Conservation (phyloP, 129 eudicot species). For the Lactuca saligna region DNA sequence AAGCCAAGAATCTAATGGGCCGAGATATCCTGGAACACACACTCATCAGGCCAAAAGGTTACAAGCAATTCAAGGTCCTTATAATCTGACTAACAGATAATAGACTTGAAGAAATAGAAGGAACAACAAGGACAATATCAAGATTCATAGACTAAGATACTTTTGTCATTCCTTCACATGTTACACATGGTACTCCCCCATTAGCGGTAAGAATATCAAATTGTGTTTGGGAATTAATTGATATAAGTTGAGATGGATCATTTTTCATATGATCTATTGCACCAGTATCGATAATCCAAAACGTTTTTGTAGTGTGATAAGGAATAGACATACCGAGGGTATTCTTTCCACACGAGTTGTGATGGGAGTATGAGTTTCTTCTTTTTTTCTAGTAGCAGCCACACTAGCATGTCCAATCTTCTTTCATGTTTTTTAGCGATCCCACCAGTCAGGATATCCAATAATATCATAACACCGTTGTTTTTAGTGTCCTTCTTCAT, state of each 20-base stretch:
- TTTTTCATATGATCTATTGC: constrained; percentile 7
- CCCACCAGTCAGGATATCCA: background rate
- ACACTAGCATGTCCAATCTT: background rate
- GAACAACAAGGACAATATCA: constrained; percentile 3
- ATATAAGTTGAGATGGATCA: background rate
- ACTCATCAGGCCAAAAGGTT: background rate
- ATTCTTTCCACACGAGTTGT: background rate
- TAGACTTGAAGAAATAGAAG: background rate
- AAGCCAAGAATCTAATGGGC: constrained; percentile 1
- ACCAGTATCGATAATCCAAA: constrained; percentile 7
- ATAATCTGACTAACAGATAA: background rate
- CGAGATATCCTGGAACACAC: constrained; percentile 7
- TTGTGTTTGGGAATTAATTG: background rate
- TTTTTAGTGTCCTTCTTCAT: background rate
- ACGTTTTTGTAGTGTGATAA: background rate
- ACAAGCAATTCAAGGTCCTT: background rate
- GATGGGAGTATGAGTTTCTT: background rate
- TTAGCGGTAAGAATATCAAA: background rate
- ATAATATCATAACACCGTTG: background rate
- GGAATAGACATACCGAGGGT: background rate
- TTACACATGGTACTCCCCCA: background rate
- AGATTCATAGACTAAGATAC: background rate
- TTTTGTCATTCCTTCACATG: background rate
- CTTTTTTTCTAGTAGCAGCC: too few relatives aligned
- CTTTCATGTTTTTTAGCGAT: background rate